A percentile compares a stretch with the other conserved stretches of the same genome.
These are phyloP conservation scores for Wickerhamomyces pijperi DNA, from an alignment of 805 yeast genomes.

Conservation along the genomic window DNA sequence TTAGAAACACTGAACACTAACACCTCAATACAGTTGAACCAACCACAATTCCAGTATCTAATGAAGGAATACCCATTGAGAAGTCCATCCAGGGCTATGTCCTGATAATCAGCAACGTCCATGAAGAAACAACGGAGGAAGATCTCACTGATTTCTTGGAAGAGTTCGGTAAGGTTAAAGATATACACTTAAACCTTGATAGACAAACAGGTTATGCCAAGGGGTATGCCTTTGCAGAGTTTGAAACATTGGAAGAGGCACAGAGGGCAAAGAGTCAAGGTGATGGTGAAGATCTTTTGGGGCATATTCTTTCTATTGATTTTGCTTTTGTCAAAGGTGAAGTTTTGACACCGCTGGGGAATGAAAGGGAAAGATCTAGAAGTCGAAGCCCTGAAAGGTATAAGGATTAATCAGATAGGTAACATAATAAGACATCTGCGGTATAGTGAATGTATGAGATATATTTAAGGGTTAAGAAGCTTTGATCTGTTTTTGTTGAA, in stretches of 20 bases:
- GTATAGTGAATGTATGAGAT: too few species aligned
- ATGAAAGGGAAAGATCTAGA: neutral
- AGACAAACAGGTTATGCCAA: conserved; percentile 27
- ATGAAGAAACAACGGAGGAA: conserved; percentile 35
- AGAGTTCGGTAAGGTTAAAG: conserved; percentile 28
- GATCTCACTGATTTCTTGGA: conserved; percentile 29
- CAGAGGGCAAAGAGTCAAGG: conserved; percentile 20
- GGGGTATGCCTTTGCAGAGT: conserved; percentile 32
- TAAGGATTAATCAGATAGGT: too few species aligned
- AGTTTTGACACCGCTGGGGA: neutral
- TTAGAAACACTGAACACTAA: neutral
- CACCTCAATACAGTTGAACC: neutral
- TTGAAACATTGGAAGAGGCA: conserved; percentile 22
- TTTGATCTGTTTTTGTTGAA: too few species aligned
- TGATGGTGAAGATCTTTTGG: conserved; percentile 23
- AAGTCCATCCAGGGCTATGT: conserved; percentile 30
- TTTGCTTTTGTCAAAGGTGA: conserved; percentile 26
- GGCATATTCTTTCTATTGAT: conserved; percentile 21
- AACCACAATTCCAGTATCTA: conserved; percentile 2
- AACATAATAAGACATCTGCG: too few species aligned
- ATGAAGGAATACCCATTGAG: conserved; percentile 5
- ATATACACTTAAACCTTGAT: conserved; percentile 30
- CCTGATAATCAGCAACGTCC: conserved; percentile 26
- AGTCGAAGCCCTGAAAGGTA: neutral
- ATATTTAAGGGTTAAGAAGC: too few species aligned